Evolutionary conservation across 768 basidiomycete species (phyloP).

Genomic region (Boletus rufocinnamomeus): DNA sequence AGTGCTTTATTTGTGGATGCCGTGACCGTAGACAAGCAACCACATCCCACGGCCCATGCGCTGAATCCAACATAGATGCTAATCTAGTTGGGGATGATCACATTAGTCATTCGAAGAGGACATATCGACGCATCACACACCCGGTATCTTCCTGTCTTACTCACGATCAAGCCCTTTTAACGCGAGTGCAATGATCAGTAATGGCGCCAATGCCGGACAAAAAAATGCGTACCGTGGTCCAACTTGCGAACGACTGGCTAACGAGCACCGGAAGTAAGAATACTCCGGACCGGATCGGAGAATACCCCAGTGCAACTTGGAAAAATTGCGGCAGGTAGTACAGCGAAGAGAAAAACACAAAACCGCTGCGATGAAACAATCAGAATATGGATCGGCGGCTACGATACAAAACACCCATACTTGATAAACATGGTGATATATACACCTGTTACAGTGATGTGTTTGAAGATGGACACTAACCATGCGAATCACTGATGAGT

Average conservation of each 20-base stretch:
- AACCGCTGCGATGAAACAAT: conserved; percentile 41
- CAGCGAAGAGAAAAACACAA: conserved; percentile 62
- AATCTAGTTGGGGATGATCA: conserved; percentile 1
- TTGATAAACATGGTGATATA: conserved; percentile 72
- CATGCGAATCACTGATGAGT: background rate
- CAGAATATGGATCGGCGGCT: background rate
- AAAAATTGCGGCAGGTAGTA: conserved; percentile 79
- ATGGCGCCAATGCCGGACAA: background rate
- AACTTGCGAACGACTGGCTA: conserved; percentile 61
- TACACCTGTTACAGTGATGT: conserved; percentile 64
- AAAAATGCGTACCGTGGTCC: conserved; percentile 45
- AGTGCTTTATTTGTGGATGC: conserved; percentile 48
- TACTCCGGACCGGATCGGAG: conserved; percentile 62
- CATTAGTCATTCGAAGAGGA: background rate
- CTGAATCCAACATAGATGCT: conserved; percentile 60
- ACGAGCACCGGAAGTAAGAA: conserved; percentile 71
- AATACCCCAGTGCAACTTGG: conserved; percentile 68
- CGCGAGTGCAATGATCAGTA: background rate
- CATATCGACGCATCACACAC: conserved; percentile 31
- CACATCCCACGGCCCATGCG: conserved; percentile 70
- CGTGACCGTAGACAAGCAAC: conserved; percentile 65
- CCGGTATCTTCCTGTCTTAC: conserved; percentile 63
- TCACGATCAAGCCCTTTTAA: conserved; percentile 58
- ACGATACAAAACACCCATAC: conserved; percentile 33
- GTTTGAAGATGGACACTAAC: conserved; percentile 73